A percentile compares a stretch with the other conserved stretches of the same genome.
Evolutionary conservation across 352 stramenopile genomes (phyloP).

Genomic region (Globisporangium mamillatum): DNA sequence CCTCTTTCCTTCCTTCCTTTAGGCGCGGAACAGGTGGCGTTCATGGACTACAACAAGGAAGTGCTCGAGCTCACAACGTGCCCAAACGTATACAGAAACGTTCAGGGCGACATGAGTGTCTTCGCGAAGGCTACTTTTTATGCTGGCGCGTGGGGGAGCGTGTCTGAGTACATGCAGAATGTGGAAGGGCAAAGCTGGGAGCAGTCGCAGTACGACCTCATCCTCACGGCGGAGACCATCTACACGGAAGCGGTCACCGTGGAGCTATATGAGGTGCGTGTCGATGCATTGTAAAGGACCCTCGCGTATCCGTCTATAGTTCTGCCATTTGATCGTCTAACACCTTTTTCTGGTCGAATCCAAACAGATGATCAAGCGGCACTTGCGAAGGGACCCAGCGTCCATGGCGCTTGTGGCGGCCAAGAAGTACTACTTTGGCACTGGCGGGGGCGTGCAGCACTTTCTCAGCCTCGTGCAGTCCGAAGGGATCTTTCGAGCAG

Average conservation of each 20-base stretch:
- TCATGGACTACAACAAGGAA: slow-evolving; percentile 89
- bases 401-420: slow-evolving; percentile 67
- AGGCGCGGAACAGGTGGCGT: slow-evolving; percentile 60
- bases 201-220: slow-evolving; percentile 64
- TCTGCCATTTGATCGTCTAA: neutral
- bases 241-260: slow-evolving; percentile 78
- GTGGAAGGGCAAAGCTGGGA: slow-evolving; percentile 30
- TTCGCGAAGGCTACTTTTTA: slow-evolving; percentile 62
- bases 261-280: slow-evolving; percentile 62
- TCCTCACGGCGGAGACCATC: slow-evolving; percentile 83
- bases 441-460: slow-evolving; percentile 83
- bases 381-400: slow-evolving; percentile 40
- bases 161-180: slow-evolving; percentile 50
- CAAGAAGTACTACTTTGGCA: slow-evolving; percentile 89
- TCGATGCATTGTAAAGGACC: neutral
- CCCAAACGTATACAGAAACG: slow-evolving; percentile 68
- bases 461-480: slow-evolving; percentile 58
- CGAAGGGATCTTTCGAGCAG: slow-evolving; percentile 46
- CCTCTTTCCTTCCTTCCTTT: too few species aligned
- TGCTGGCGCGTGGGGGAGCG: slow-evolving; percentile 65
- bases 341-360: neutral
- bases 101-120: slow-evolving; percentile 18
- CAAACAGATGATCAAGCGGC: slow-evolving; percentile 67
- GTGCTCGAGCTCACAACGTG: slow-evolving; percentile 84
- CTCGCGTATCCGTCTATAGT: neutral